Base-by-base conservation (phyloP, 768 basidiomycete species). In the Xanthoconium stramineum region DNA sequence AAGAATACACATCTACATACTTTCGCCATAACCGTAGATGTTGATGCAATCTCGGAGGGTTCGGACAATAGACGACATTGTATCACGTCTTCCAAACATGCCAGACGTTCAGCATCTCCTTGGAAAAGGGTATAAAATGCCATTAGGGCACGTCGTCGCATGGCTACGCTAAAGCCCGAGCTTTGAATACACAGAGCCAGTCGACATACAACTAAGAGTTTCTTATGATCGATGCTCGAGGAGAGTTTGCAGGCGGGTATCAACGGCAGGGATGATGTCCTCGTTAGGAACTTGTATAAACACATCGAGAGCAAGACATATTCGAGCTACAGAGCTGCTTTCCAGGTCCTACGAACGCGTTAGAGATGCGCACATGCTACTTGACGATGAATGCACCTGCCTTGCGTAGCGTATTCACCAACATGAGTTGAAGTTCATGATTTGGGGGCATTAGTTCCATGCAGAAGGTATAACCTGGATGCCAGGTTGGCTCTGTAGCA, bases 331-430 rank as follows among this genome's bases (percentile, higher is more conserved):
- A 3, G 75, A 72, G 3, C 75, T 58, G 50, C 82, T 82, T 69
- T 91, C 89, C 30, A 94, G 68, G 65, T 94, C 91, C 91, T 93
- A 33, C 6, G 24, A n/a, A 43, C 12, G 13, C 28, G 17, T 63
- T n/a, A 67, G 55, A 43, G 12, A 42, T 13, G 20, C 38, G 24
- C 14, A 33, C 44, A 19, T 45, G 42, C 11, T 9, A 58, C 32
- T 47, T 10, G 39, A 33, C 30, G n/a, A 36, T 9, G 50, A 46
- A 6, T 36, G 30, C 8, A 43, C 67, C 53, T 62, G 85, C 91
- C 80, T 94, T 94, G 59, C 90, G 84, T 33, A 92, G 67, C 6
- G 91, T 92, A 61, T 94, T 94, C 56, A 94, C 85, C 20, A 93
- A 78, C 87, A 94, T 91, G 24, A 94, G 75, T 49, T 83, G 80